These are phyloP conservation scores for Xylariomycetidae sp. DNA, from an alignment of 2,329 filamentous ascomycete species.

Conservation along the genomic window DNA sequence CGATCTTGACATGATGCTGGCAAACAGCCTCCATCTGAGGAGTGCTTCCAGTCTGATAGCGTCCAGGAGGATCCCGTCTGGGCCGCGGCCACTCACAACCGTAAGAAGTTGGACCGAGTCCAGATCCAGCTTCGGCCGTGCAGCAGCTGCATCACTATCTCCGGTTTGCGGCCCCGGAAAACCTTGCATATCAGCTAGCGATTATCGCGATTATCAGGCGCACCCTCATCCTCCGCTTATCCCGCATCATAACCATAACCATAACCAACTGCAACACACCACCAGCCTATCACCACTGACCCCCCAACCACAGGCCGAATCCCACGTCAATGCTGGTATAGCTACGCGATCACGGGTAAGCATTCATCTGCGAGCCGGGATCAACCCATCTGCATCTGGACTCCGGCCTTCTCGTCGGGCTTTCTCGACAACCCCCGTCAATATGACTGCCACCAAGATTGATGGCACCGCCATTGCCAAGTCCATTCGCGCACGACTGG, in stretches of 20 bases:
- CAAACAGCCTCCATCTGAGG: too few relatives aligned
- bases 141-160: slow-evolving; percentile 2
- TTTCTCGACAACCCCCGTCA: slow-evolving; percentile 45
- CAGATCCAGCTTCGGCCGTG: slow-evolving; percentile 1
- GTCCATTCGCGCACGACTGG: slow-evolving; percentile 76
- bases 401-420: slow-evolving; percentile 16
- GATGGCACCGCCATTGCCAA: slow-evolving; percentile 95
- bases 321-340: too few relatives aligned
- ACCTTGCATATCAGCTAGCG: slow-evolving; percentile 14
- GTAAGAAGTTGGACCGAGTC: slow-evolving; percentile 1
- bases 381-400: slow-evolving; percentile 8
- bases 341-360: too few relatives aligned
- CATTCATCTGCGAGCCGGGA: too few relatives aligned
- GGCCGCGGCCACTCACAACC: background rate
- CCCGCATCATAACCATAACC: too few relatives aligned
- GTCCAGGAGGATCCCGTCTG: too few relatives aligned
- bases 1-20: too few relatives aligned
- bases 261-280: too few relatives aligned
- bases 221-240: slow-evolving; percentile 8
- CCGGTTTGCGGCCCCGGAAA: slow-evolving; percentile 20
- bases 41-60: too few relatives aligned
- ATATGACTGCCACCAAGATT: slow-evolving; percentile 85
- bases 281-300: too few relatives aligned
- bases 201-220: too few relatives aligned
- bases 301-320: too few relatives aligned